These are phyloP conservation scores for Clavispora fructus DNA, from an alignment of 805 yeast genomes.

Conservation along the genomic window DNA sequence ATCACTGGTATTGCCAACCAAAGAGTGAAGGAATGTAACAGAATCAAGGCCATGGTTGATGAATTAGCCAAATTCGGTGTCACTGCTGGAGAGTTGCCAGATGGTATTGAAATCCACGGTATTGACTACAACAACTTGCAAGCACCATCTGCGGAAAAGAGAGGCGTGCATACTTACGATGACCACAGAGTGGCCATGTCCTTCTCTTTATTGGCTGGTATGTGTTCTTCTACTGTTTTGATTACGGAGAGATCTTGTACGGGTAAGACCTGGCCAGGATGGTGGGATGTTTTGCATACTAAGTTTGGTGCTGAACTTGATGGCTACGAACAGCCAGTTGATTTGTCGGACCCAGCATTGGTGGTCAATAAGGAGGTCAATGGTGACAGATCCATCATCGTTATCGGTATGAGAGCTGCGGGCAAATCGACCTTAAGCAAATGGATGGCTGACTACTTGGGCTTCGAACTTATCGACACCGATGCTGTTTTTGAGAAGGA, in stretches of 20 bases:
- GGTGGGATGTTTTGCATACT: conserved; percentile 93
- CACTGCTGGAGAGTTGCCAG: conserved; percentile 74
- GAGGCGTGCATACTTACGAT: conserved; percentile 76
- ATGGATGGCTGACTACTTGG: conserved; percentile 69
- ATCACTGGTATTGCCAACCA: conserved; percentile 97
- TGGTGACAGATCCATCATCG: conserved; percentile 56
- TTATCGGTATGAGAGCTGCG: conserved; percentile 97
- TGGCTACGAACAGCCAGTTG: conserved; percentile 54
- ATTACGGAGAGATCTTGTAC: conserved; percentile 88
- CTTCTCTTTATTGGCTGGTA: conserved; percentile 80
- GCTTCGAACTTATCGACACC: conserved; percentile 67
- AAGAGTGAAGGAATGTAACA: conserved; percentile 94
- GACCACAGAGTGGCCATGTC: conserved; percentile 99
- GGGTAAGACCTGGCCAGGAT: conserved; percentile 98
- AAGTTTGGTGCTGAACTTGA: conserved; percentile 58
- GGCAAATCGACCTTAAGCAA: conserved; percentile 86
- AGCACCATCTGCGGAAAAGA: conserved; percentile 45
- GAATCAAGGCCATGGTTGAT: conserved; percentile 90
- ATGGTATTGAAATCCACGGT: conserved; percentile 88
- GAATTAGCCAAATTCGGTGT: conserved; percentile 92
- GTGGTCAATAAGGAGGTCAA: conserved; percentile 22
- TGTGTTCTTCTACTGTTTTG: conserved; percentile 56
- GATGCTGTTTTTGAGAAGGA: conserved; percentile 66
- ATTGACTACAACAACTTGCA: conserved; percentile 44
- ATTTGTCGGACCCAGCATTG: conserved; percentile 13